Conservation (phyloP, 192 early-diverging fungal species). For the Backusella tuberculispora region DNA sequence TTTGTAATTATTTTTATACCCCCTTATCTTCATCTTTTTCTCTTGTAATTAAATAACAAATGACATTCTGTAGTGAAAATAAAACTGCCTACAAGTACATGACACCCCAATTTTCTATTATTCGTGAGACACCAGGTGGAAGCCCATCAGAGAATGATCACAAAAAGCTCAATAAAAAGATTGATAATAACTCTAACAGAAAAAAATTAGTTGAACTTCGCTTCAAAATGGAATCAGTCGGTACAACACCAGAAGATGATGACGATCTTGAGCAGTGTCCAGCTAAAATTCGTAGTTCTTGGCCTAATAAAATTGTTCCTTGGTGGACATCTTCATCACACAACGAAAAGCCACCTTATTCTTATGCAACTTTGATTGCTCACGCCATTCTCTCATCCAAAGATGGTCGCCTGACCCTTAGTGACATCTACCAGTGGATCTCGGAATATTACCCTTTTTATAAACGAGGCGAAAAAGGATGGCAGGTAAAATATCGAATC, state of each 20-base stretch:
- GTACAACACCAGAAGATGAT: slow-evolving; percentile 25
- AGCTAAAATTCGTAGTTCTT: slow-evolving; percentile 13
- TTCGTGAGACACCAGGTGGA: slow-evolving; percentile 4
- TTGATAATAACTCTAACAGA: neutral
- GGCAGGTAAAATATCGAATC: slow-evolving; percentile 64
- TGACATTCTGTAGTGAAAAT: slow-evolving; percentile 8
- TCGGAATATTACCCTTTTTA: slow-evolving; percentile 71
- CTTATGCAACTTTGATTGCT: slow-evolving; percentile 82
- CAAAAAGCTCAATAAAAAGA: neutral
- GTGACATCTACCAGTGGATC: slow-evolving; percentile 87
- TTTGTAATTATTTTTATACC: neutral
- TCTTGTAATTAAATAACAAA: neutral
- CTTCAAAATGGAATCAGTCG: slow-evolving; percentile 33
- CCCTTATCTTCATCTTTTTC: neutral
- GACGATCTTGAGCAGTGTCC: slow-evolving; percentile 30
- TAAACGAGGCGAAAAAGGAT: slow-evolving; percentile 65
- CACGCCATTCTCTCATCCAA: slow-evolving; percentile 74
- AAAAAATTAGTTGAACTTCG: slow-evolving; percentile 10
- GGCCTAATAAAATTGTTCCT: slow-evolving; percentile 26
- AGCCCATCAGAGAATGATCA: neutral
- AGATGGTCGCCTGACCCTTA: slow-evolving; percentile 68
- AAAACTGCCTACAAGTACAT: neutral
- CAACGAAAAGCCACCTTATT: slow-evolving; percentile 65
- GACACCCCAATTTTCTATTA: slow-evolving; percentile 18
- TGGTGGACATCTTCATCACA: slow-evolving; percentile 36